Conservation (phyloP, 176 grass and related monocot species). For the Pharus latifolius region DNA sequence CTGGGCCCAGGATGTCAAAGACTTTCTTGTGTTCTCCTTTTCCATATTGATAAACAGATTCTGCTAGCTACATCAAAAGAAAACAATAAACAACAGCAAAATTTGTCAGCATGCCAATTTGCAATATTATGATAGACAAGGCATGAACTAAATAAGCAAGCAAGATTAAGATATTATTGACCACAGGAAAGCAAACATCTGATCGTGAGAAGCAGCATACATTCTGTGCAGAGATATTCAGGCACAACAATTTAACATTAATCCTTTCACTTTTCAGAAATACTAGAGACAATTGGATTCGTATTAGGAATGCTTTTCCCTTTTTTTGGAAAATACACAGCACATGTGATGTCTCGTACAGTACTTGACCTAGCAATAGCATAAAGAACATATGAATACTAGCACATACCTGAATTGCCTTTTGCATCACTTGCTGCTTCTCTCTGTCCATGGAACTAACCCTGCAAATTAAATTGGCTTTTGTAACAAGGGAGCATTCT, state of each 20-base stretch:
- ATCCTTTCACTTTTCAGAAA: neutral
- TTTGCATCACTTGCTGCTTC: conserved; percentile 45
- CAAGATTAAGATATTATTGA: neutral
- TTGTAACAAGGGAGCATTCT: neutral
- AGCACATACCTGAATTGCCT: conserved; percentile 40
- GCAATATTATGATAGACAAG: neutral
- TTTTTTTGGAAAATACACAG: neutral
- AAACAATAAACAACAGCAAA: neutral
- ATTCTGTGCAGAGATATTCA: neutral
- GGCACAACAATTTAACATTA: neutral
- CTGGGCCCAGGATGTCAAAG: conserved; percentile 46
- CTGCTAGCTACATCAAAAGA: conserved; percentile 39
- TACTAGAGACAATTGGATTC: neutral
- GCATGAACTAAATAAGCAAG: neutral
- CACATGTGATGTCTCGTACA: neutral
- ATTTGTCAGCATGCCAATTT: neutral
- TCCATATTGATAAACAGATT: conserved; percentile 63
- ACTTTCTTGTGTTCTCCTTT: conserved; percentile 43
- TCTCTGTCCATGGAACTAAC: conserved; percentile 33
- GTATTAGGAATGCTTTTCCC: neutral
- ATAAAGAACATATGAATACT: neutral
- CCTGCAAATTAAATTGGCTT: conserved; percentile 13
- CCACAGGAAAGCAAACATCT: neutral
- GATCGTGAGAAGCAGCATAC: neutral
- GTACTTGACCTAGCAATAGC: neutral